A percentile compares a stretch with the other conserved stretches of the same genome.
phyloP scores from a whole-genome alignment of 2,329 filamentous ascomycete genomes.

The Purpureocillium lavendulum region DNA sequence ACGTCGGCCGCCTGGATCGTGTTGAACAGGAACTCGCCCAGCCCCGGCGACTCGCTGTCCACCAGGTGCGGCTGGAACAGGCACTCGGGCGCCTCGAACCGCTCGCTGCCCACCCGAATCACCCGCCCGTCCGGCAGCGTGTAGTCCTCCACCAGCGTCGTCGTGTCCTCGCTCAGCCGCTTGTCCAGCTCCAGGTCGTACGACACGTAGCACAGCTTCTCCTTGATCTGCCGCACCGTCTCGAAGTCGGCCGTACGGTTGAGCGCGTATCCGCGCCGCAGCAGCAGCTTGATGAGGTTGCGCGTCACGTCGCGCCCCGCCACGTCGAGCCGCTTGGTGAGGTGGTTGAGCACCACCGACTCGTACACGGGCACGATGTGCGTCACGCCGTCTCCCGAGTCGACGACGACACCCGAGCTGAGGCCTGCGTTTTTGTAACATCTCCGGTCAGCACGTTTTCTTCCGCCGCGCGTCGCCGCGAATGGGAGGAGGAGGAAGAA shows the following conservation, averaged over 20 bases:
- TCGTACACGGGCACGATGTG: conserved; percentile 99
- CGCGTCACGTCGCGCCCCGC: conserved; percentile 96
- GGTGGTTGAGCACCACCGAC: conserved; percentile 93
- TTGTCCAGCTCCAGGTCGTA: conserved; percentile 97
- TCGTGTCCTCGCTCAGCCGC: conserved; percentile 92
- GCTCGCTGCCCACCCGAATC: conserved; percentile 91
- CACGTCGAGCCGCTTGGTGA: conserved; percentile 88
- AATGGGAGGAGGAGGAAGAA: no score
- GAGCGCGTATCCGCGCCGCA: conserved; percentile 89
- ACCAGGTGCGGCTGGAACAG: conserved; percentile 97
- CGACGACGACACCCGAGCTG: conserved; percentile 92
- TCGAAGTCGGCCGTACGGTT: conserved; percentile 99
- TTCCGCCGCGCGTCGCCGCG: no score
- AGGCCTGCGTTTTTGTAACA: no score
- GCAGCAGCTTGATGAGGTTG: conserved; percentile 89
- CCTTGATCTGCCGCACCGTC: conserved; percentile 97
- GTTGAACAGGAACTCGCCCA: conserved; percentile 97
- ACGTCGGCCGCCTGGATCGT: conserved; percentile 95
- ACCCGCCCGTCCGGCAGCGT: conserved; percentile 94
- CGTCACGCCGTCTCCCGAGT: conserved; percentile 96
- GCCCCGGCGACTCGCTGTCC: conserved; percentile 93
- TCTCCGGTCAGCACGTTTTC: no score
- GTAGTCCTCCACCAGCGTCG: conserved; percentile 93
- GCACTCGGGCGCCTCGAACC: conserved; percentile 96
- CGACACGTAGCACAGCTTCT: conserved; percentile 98